Conservation (phyloP, 768 basidiomycete genomes). For the Steccherinum ochraceum region DNA sequence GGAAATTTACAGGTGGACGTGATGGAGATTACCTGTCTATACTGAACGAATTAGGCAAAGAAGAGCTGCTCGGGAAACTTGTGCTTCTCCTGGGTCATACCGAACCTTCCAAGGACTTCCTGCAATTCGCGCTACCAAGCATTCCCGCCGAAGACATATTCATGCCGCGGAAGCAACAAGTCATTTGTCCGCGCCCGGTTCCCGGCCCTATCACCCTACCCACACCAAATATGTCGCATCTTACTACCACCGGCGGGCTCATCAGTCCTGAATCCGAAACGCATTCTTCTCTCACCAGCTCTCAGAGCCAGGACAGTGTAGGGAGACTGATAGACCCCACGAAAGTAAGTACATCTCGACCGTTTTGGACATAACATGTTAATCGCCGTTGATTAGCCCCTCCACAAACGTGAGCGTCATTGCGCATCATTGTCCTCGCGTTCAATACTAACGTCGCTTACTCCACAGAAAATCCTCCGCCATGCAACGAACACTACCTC, state of each 20-base stretch:
- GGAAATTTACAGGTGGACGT: slow-evolving; percentile 42
- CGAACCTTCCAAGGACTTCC: slow-evolving; percentile 36
- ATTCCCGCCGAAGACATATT: slow-evolving; percentile 49
- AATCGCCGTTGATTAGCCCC: slow-evolving; percentile 38
- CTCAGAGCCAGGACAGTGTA: slow-evolving; percentile 10
- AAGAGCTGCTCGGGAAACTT: slow-evolving; percentile 61
- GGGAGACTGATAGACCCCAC: slow-evolving; percentile 50
- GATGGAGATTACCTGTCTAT: slow-evolving; percentile 51
- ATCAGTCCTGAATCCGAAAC: slow-evolving; percentile 56
- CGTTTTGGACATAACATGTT: background rate
- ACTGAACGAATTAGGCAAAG: slow-evolving; percentile 49
- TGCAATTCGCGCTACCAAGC: slow-evolving; percentile 44
- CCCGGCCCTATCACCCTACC: slow-evolving; percentile 39
- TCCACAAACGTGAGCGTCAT: slow-evolving; percentile 63
- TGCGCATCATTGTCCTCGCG: background rate
- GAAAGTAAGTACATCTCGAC: slow-evolving; percentile 33
- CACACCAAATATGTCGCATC: slow-evolving; percentile 22
- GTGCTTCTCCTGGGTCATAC: slow-evolving; percentile 50
- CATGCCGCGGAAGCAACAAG: slow-evolving; percentile 33
- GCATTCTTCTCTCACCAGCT: slow-evolving; percentile 33
- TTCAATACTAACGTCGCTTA: background rate
- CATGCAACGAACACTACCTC: slow-evolving; percentile 80
- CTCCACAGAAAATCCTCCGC: slow-evolving; percentile 66
- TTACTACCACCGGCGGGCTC: slow-evolving; percentile 52
- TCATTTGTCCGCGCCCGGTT: slow-evolving; percentile 34